Evolutionary conservation across 1,284 basidiomycete genomes (phyloP).

Genomic region (Malassezia furfur): DNA sequence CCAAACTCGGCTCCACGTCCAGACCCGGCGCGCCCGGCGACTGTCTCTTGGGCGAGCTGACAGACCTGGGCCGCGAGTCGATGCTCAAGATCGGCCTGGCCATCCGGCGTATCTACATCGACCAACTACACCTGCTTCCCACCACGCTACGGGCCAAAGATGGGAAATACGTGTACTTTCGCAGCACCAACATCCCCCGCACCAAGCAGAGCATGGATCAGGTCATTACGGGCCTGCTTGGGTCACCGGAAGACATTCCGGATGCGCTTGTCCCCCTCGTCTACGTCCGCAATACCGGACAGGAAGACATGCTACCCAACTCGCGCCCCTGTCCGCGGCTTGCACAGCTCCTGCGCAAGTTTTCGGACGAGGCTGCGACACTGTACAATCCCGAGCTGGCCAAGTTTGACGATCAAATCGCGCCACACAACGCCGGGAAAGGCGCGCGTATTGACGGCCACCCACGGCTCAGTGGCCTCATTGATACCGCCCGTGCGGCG

Average conservation of each 20-base stretch:
- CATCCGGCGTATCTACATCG: slow-evolving; percentile 61
- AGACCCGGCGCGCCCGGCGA: slow-evolving; percentile 27
- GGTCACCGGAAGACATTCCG: slow-evolving; percentile 13
- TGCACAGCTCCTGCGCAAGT: slow-evolving; percentile 22
- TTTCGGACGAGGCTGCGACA: slow-evolving; percentile 50
- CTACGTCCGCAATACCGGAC: slow-evolving; percentile 50
- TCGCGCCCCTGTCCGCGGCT: slow-evolving; percentile 60
- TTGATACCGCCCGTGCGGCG: slow-evolving; percentile 60
- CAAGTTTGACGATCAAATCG: slow-evolving; percentile 58
- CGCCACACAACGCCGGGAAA: slow-evolving; percentile 62
- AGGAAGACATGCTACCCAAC: slow-evolving; percentile 68
- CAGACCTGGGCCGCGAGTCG: slow-evolving; percentile 65
- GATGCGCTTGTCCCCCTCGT: slow-evolving; percentile 23
- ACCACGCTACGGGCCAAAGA: slow-evolving; percentile 16
- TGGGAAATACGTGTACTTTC: slow-evolving; percentile 32
- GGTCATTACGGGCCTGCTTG: slow-evolving; percentile 57
- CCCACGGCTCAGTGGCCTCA: slow-evolving; percentile 66
- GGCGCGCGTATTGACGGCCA: slow-evolving; percentile 65
- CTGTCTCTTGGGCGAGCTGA: slow-evolving; percentile 63
- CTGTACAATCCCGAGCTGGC: slow-evolving; percentile 61
- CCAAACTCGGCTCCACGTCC: slow-evolving; percentile 15
- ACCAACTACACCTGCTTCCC: slow-evolving; percentile 54
- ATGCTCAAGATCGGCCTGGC: slow-evolving; percentile 60
- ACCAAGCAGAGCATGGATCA: slow-evolving; percentile 70
- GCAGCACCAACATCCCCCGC: slow-evolving; percentile 64